These are phyloP conservation scores for Claviceps africana DNA, from an alignment of 2,329 filamentous ascomycete genomes.

Conservation along the genomic window DNA sequence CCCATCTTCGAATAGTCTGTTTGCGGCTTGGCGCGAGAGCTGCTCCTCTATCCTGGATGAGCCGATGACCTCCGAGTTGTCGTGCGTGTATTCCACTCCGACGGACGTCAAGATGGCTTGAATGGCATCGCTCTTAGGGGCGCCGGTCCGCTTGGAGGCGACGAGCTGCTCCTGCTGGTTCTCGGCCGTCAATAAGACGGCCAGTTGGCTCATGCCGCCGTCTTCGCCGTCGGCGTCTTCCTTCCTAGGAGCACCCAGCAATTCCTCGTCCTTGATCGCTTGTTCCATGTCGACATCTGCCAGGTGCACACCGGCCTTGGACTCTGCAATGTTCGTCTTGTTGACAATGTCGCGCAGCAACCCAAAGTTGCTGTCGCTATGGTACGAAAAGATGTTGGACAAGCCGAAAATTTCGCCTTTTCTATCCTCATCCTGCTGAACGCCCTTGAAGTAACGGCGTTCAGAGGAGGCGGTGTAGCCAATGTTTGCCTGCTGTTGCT, in stretches of 20 bases:
- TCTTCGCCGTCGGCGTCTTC: conserved; percentile 43
- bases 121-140: conserved; percentile 53
- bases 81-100: conserved; percentile 89
- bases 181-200: conserved; percentile 33
- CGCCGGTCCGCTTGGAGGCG: conserved; percentile 22
- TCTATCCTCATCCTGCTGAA: conserved; percentile 67
- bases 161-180: conserved; percentile 26
- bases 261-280: conserved; percentile 39
- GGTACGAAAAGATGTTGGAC: conserved; percentile 71
- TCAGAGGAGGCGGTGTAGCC: conserved; percentile 88
- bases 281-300: conserved; percentile 61
- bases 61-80: conserved; percentile 90
- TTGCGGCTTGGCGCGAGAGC: conserved; percentile 62
- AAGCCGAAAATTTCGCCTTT: conserved; percentile 93
- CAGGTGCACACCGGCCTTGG: conserved; percentile 68
- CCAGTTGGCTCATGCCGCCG: conserved; percentile 59
- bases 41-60: conserved; percentile 82
- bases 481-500: conserved; percentile 97
- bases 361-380: conserved; percentile 60
- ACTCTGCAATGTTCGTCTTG: conserved; percentile 94
- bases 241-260: conserved; percentile 27
- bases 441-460: conserved; percentile 86
- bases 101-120: conserved; percentile 79
- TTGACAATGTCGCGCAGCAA: conserved; percentile 92
- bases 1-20: conserved; percentile 31